These are phyloP conservation scores for Pythium chondricola DNA, from an alignment of 352 stramenopile species.

Conservation along the genomic window DNA sequence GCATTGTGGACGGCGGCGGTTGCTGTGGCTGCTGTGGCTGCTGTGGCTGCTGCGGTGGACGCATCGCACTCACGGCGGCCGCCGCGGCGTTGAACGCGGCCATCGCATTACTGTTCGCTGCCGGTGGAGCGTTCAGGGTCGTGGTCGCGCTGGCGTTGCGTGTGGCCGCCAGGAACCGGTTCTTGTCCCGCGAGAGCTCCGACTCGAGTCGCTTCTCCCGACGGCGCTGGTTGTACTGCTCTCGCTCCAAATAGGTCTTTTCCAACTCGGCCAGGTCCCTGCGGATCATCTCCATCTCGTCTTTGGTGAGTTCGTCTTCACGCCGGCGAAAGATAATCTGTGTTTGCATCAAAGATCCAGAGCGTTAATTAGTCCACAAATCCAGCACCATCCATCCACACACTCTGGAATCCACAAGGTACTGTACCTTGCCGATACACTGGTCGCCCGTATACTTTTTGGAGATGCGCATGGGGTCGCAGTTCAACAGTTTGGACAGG, in stretches of 20 bases:
- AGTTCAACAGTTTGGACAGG: constrained; percentile 96
- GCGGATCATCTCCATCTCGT: constrained; percentile 73
- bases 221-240: constrained; percentile 92
- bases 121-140: background rate
- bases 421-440: constrained; percentile 94
- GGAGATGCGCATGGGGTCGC: constrained; percentile 98
- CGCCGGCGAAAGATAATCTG: constrained; percentile 65
- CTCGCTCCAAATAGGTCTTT: constrained; percentile 93
- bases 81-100: constrained; percentile 12
- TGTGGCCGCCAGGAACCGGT: constrained; percentile 32
- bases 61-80: constrained; percentile 9
- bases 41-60: constrained; percentile 6
- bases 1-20: background rate
- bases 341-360: too few species aligned
- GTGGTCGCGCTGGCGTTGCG: background rate
- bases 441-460: constrained; percentile 99
- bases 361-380: too few species aligned
- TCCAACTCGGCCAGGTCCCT: constrained; percentile 88
- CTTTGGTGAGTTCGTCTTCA: constrained; percentile 70
- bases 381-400: too few species aligned
- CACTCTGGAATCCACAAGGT: background rate
- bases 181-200: constrained; percentile 72
- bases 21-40: background rate
- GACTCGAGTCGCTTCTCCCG: constrained; percentile 81
- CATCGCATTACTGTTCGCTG: constrained; percentile 5